Conservation (phyloP, 148 eudicot species). For the Amaranthus cruentus region DNA sequence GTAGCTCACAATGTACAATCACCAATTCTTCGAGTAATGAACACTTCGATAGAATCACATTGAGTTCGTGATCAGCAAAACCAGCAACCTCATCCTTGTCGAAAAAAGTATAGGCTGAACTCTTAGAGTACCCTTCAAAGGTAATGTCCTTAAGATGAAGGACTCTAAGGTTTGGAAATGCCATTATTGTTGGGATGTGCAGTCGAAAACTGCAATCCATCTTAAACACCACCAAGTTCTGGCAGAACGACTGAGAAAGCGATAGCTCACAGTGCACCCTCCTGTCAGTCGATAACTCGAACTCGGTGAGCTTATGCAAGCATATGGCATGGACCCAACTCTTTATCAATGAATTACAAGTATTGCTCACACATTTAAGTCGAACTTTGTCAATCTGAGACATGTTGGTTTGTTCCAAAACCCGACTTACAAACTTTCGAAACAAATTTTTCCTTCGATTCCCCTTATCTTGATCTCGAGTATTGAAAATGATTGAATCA, state of each 20-base stretch:
- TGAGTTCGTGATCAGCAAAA: too few species aligned
- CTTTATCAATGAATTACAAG: neutral
- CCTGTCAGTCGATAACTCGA: slow-evolving; percentile 14
- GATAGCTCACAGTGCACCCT: too few species aligned
- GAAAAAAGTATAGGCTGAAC: too few species aligned
- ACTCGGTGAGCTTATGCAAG: slow-evolving; percentile 4
- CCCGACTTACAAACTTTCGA: slow-evolving; percentile 8
- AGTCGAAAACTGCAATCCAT: neutral
- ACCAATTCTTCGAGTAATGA: too few species aligned
- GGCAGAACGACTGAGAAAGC: neutral
- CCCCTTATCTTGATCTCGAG: neutral
- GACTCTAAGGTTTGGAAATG: slow-evolving; percentile 12
- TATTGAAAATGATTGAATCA: slow-evolving; percentile 10
- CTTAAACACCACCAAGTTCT: slow-evolving; percentile 8
- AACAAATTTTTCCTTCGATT: slow-evolving; percentile 1
- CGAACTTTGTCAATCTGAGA: slow-evolving; percentile 14
- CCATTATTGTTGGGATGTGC: neutral
- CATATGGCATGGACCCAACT: slow-evolving; percentile 5
- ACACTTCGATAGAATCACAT: too few species aligned
- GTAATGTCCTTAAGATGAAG: too few species aligned
- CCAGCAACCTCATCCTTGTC: too few species aligned
- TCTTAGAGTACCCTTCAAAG: too few species aligned
- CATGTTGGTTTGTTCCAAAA: slow-evolving; percentile 1
- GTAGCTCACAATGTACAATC: too few species aligned
- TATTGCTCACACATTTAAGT: slow-evolving; percentile 12